A percentile compares a stretch with the other conserved stretches of the same genome.
Conservation (phyloP, 2,329 filamentous ascomycete genomes). For the Phaeoacremonium minimum region DNA sequence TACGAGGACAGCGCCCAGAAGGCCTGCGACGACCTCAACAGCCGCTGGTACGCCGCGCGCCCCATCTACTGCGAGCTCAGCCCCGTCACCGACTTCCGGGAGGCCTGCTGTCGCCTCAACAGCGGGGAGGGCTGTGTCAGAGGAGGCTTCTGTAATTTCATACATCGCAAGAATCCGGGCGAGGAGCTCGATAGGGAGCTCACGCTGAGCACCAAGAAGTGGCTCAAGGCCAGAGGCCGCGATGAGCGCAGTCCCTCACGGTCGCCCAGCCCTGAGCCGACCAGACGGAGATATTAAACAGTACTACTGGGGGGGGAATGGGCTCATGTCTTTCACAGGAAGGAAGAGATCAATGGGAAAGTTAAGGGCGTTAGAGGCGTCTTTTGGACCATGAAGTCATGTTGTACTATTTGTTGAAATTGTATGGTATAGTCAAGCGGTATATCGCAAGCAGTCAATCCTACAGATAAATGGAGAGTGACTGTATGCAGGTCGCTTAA, state of each 20-base stretch:
- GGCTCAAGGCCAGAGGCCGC: conserved; percentile 78
- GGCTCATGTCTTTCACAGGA: too few species aligned
- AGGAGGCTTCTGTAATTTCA: conserved; percentile 98
- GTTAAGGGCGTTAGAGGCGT: neutral
- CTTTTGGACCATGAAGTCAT: too few species aligned
- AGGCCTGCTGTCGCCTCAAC: conserved; percentile 94
- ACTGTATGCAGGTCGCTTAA: too few species aligned
- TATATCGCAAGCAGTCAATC: too few species aligned
- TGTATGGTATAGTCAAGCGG: too few species aligned
- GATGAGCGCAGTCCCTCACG: conserved; percentile 78
- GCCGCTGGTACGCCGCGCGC: conserved; percentile 91
- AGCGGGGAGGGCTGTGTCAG: conserved; percentile 92
- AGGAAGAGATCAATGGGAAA: neutral
- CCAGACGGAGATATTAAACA: conserved; percentile 62
- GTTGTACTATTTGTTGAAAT: too few species aligned
- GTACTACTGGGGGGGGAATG: neutral
- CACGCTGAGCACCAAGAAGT: conserved; percentile 89
- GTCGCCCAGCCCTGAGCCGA: conserved; percentile 83
- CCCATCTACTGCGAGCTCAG: conserved; percentile 98
- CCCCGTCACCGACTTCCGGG: conserved; percentile 95
- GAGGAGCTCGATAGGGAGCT: conserved; percentile 86
- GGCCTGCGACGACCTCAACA: conserved; percentile 91
- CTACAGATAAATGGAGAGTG: too few species aligned
- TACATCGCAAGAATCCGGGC: conserved; percentile 92
- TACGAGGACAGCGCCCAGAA: conserved; percentile 95